Base-by-base conservation (phyloP, 257 asterid genomes). In the Dorcoceras hygrometricum region DNA sequence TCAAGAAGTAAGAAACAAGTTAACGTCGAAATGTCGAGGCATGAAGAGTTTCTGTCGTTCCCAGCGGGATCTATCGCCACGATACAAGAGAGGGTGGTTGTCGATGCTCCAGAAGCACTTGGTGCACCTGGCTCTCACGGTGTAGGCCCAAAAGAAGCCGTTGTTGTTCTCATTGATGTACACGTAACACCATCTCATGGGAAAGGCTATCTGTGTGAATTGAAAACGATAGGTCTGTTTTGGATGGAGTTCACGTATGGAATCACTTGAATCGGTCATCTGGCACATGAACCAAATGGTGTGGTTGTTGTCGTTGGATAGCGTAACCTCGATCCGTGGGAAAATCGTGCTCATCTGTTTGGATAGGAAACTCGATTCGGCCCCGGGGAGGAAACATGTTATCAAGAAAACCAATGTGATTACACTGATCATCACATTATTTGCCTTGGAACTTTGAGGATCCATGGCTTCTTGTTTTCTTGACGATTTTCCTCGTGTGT, bases 151-250 rank as follows among this genome's bases (percentile, higher is more conserved):
- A 67, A 84, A 84, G 76, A 84, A 84, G 2, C 90, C 88, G 0
- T 84, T 70, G 66, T 56, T 74, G 1, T 6, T 22, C 0, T 26
- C 68, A 68, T 63, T 71, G 39, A 82, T 67, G 82, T 71, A 82
- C 54, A 84, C 18, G 85, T 71, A 84, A 76, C 90, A 84, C 90
- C 88, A 84, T 26, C 90, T 77, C 90, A 84, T 80, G 2, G 90
- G 90, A 19, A 80, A 84, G 0, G 86, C 90, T n/a, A 76, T 28
- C 10, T 84, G 90, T 1, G 2, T 7, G 70, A 84, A 79, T 0
- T 3, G 12, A 77, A 79, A 81, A 0, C 78, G 67, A 59, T 76
- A 79, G 9, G 83, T 84, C 32, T 59, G 2, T 68, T 77, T 79
- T 0, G 83, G 58, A 8, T 20, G 18, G 28, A 84, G 80, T 68